Evolutionary conservation across 2,329 filamentous ascomycete genomes (phyloP).

Genomic region (Venturia oleaginea): DNA sequence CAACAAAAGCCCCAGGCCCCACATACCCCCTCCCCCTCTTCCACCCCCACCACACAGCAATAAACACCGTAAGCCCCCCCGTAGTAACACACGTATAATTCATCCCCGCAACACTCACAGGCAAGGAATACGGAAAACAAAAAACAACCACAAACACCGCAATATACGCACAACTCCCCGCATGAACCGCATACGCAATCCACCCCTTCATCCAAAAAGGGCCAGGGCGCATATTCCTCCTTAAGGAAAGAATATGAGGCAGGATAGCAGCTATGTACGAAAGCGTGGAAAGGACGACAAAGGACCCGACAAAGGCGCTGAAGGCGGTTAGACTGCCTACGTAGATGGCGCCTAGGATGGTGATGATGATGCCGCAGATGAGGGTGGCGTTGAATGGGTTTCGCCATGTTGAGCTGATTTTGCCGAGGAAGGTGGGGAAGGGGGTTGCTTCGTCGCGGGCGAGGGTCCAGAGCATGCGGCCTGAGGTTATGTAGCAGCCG

Average conservation of each 20-base stretch:
- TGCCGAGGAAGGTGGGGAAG: slow-evolving; percentile 38
- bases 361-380: slow-evolving; percentile 40
- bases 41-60: not conserved
- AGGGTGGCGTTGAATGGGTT: slow-evolving; percentile 50
- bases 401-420: slow-evolving; percentile 37
- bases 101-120: slow-evolving; percentile 40
- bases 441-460: slow-evolving; percentile 50
- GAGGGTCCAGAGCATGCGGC: slow-evolving; percentile 56
- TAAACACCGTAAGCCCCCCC: slow-evolving; percentile 38
- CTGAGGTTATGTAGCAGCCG: slow-evolving; percentile 50
- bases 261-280: slow-evolving; percentile 58
- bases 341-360: slow-evolving; percentile 54
- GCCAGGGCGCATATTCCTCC: slow-evolving; percentile 42
- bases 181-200: slow-evolving; percentile 43
- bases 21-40: not conserved
- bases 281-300: slow-evolving; percentile 45
- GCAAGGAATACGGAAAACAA: slow-evolving; percentile 44
- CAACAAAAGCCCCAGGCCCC: not conserved
- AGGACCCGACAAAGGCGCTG: slow-evolving; percentile 54
- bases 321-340: slow-evolving; percentile 59
- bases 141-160: slow-evolving; percentile 54
- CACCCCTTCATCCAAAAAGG: slow-evolving; percentile 47
- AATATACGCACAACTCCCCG: slow-evolving; percentile 48
- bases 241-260: slow-evolving; percentile 32
- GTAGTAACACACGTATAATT: slow-evolving; percentile 47